phyloP scores from a whole-genome alignment of 2,329 filamentous ascomycete genomes.

The Cryphonectria carpinicola region DNA sequence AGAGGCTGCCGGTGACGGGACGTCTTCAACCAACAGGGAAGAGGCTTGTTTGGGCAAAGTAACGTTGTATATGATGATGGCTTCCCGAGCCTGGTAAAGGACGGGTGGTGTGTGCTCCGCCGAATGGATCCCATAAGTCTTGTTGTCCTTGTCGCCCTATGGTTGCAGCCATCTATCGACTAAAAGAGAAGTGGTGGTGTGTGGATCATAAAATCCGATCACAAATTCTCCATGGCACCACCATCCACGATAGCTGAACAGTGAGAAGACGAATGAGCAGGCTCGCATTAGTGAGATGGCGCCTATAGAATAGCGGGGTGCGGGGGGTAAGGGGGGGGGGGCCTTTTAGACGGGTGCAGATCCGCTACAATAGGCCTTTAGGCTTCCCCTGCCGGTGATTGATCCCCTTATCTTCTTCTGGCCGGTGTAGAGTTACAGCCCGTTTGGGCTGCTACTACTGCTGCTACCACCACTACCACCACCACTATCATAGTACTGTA shows the following conservation, averaged over 20 bases:
- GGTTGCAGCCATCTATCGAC: conserved; percentile 1
- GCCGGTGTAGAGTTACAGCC: not conserved
- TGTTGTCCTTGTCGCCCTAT: not conserved
- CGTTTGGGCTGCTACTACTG: not conserved
- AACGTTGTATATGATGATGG: conserved; percentile 1
- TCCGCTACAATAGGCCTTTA: not conserved
- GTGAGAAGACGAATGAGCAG: conserved; percentile 23
- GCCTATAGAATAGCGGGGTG: conserved; percentile 6
- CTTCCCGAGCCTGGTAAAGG: not conserved
- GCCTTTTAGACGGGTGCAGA: not conserved
- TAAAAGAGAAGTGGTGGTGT: not conserved
- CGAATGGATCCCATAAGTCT: not conserved
- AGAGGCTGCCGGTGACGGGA: not conserved
- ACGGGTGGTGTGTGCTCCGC: conserved; percentile 1
- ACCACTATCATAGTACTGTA: not conserved
- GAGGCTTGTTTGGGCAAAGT: not conserved
- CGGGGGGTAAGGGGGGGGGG: not conserved
- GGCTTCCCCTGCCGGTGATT: conserved; percentile 7
- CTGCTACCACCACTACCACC: not conserved
- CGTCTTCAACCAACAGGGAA: not conserved
- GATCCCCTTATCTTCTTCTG: conserved; percentile 1
- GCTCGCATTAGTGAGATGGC: conserved; percentile 17
- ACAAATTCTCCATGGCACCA: not conserved
- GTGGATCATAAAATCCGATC: not conserved
- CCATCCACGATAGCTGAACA: not conserved